phyloP scores from a whole-genome alignment of 306 rosid genomes.

The Cucurbita ficifolia region DNA sequence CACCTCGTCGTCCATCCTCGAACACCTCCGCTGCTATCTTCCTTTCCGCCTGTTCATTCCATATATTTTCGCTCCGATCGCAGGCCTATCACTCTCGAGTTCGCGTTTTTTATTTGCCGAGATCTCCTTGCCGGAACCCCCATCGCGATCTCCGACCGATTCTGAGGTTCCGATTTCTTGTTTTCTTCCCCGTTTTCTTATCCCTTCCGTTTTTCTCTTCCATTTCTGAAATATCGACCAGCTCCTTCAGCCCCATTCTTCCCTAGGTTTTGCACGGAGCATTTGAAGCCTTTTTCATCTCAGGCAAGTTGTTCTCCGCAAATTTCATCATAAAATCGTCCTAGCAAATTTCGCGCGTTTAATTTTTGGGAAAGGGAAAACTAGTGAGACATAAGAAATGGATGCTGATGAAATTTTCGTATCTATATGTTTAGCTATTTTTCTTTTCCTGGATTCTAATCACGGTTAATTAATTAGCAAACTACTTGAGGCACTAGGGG shows the following conservation, averaged over 20 bases:
- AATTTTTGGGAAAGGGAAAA: constrained; percentile 1
- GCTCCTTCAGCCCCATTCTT: neutral
- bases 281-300: neutral
- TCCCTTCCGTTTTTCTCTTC: neutral
- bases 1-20: constrained; percentile 10
- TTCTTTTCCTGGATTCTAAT: neutral
- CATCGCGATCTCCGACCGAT: constrained; percentile 11
- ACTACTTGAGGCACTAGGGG: constrained; percentile 1
- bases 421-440: neutral
- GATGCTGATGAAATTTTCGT: neutral
- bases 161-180: neutral
- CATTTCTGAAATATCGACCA: neutral
- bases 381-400: neutral
- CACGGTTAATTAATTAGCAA: neutral
- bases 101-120: constrained; percentile 12
- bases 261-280: constrained; percentile 2
- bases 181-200: neutral
- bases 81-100: constrained; percentile 14
- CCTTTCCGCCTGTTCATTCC: neutral
- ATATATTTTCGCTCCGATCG: constrained; percentile 22
- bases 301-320: neutral
- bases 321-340: neutral
- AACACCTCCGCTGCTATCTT: constrained; percentile 6
- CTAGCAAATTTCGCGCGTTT: neutral
- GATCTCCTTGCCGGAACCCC: constrained; percentile 24